These are phyloP conservation scores for Polytolypa hystricis DNA, from an alignment of 2,329 filamentous ascomycete species.

Conservation along the genomic window DNA sequence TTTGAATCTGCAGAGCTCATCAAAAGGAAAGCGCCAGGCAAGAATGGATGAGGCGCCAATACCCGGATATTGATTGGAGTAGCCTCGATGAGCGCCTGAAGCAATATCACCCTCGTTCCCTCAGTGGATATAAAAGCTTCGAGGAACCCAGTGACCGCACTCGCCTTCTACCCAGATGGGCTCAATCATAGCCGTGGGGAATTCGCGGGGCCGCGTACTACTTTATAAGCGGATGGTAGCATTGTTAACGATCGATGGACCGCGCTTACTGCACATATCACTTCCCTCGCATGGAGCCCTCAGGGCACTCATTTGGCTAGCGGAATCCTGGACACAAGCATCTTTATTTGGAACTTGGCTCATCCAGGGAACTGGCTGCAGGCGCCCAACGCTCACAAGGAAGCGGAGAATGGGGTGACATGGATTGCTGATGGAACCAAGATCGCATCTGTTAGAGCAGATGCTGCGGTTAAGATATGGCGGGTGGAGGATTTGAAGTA, in stretches of 20 bases:
- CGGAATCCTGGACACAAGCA: slow-evolving; percentile 78
- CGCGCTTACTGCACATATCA: slow-evolving; percentile 58
- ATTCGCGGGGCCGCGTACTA: slow-evolving; percentile 74
- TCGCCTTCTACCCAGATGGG: slow-evolving; percentile 77
- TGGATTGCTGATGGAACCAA: slow-evolving; percentile 60
- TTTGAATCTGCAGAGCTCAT: too few relatives aligned
- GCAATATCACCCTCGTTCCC: slow-evolving; percentile 46
- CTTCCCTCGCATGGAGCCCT: slow-evolving; percentile 64
- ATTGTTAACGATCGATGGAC: slow-evolving; percentile 72
- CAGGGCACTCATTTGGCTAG: slow-evolving; percentile 69
- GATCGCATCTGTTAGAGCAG: slow-evolving; percentile 70
- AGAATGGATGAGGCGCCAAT: too few relatives aligned
- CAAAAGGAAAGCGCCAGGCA: too few relatives aligned
- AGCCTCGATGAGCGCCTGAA: slow-evolving; percentile 62
- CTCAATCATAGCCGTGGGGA: slow-evolving; percentile 69
- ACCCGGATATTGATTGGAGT: too few relatives aligned
- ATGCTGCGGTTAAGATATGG: slow-evolving; percentile 91
- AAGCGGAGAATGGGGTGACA: slow-evolving; percentile 77
- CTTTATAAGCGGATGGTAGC: slow-evolving; percentile 61
- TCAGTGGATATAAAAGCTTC: slow-evolving; percentile 54
- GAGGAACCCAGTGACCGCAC: slow-evolving; percentile 60
- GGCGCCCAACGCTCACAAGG: slow-evolving; percentile 83
- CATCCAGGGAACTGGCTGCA: slow-evolving; percentile 79
- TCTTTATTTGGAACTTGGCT: slow-evolving; percentile 80
- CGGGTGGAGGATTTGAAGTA: slow-evolving; percentile 50